Evolutionary conservation across 352 stramenopile species (phyloP), one percentile per base, ranked within the genome.

Genomic region (Globisporangium iwayamae): DNA sequence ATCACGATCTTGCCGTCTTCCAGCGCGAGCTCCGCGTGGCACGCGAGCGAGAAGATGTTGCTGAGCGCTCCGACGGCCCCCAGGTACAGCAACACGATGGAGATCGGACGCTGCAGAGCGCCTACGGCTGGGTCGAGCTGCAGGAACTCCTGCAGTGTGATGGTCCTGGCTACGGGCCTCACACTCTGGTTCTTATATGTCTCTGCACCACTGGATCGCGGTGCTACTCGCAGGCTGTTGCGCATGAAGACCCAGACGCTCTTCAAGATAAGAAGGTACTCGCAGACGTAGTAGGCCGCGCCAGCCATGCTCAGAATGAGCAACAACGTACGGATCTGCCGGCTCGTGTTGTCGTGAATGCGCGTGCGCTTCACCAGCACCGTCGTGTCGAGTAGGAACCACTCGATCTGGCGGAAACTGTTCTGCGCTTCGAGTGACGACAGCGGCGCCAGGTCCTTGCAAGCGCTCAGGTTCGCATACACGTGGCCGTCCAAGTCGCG

Each of bases 11-110:
- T 78, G 7, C 73, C 72, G 41, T 65, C 65, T 5, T 60, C 59
- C 6, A 60, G 66, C 1, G 63, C 73, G 0, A 78, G 57, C 30
- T 76, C 62, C 1, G 71, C 74, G 0, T 68, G 66, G 41, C 74
- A 81, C 3, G 60, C 62, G 2, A 79, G 64, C 20, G 74, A 76
- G 53, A 81, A 81, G 28, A 78, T 75, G 47, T 81, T 81, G 65
- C 74, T 81, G 1, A 79, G 56, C 34, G 71, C 71, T 1, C 74
- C 74, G 18, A 81, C 58, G 1, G 71, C 69, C 2, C 74, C 74
- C 1, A 81, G 64, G 53, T 81, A 81, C 9, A 81, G 43, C 47
- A 81, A 30, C 3, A 75, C 68, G 61, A 81, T 71, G 0, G 68
- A 77, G 0, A 56, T 65, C 5, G 71, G 67, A 14, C 72, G 71